These are phyloP conservation scores for Leucocoprinus leucothites DNA, from an alignment of 768 basidiomycete genomes.

Conservation along the genomic window DNA sequence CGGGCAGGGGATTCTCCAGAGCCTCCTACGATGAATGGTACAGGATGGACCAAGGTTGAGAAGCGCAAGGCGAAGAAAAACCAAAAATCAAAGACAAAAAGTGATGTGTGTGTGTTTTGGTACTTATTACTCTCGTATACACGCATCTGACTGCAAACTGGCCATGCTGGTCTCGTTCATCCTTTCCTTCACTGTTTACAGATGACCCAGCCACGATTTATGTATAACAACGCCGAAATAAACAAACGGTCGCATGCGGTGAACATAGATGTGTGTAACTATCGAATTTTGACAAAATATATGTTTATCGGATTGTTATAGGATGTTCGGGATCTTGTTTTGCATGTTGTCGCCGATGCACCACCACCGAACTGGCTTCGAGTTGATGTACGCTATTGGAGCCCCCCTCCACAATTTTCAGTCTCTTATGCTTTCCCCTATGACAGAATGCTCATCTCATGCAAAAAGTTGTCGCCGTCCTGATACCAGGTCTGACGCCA, in stretches of 20 bases:
- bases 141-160: neutral
- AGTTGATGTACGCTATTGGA: constrained; percentile 63
- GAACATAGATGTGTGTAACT: constrained; percentile 67
- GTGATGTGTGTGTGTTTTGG: constrained; percentile 50
- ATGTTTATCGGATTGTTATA: constrained; percentile 25
- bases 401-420: neutral
- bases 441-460: constrained; percentile 69
- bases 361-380: constrained; percentile 86
- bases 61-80: constrained; percentile 70
- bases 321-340: constrained; percentile 85
- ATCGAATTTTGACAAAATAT: neutral
- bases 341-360: constrained; percentile 80
- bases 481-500: constrained; percentile 85
- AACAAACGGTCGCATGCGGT: constrained; percentile 68
- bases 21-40: neutral
- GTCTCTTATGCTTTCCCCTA: too few relatives aligned
- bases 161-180: constrained; percentile 12
- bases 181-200: constrained; percentile 21
- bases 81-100: constrained; percentile 53
- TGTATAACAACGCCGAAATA: constrained; percentile 81
- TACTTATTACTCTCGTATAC: constrained; percentile 10
- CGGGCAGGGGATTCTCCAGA: neutral
- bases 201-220: constrained; percentile 66
- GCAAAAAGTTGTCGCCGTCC: constrained; percentile 72
- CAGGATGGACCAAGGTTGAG: constrained; percentile 68